Percentiles rank a stretch among this genome's conserved stretches.
phyloP scores from a whole-genome alignment of 257 asterid species.

The Misopates orontium region DNA sequence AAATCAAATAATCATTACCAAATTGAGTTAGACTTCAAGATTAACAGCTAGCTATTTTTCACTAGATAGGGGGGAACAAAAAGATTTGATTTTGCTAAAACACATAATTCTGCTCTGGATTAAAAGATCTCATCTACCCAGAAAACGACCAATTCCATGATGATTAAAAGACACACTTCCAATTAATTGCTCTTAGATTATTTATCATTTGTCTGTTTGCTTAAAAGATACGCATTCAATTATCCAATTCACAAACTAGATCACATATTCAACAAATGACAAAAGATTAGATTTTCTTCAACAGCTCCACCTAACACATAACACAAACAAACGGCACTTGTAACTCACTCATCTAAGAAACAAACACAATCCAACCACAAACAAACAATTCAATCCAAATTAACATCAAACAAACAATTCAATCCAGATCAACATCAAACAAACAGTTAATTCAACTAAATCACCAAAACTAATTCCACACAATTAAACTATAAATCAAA shows the following conservation, averaged over 20 bases:
- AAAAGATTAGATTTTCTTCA: conserved; percentile 13
- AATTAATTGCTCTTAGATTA: too few relatives aligned
- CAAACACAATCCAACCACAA: conserved; percentile 20
- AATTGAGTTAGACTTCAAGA: neutral
- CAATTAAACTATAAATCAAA: too few relatives aligned
- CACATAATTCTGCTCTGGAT: neutral
- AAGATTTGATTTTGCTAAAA: conserved; percentile 1
- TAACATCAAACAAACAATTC: neutral
- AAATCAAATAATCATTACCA: neutral
- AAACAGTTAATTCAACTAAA: too few relatives aligned
- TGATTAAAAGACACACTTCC: neutral
- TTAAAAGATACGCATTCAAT: too few relatives aligned
- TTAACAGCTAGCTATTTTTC: neutral
- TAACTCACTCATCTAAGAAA: conserved; percentile 20
- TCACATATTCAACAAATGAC: too few relatives aligned
- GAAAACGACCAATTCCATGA: neutral
- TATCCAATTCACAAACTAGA: too few relatives aligned
- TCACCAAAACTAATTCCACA: too few relatives aligned
- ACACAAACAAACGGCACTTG: conserved; percentile 14
- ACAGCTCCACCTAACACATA: conserved; percentile 19
- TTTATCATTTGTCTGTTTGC: too few relatives aligned
- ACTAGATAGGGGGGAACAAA: neutral
- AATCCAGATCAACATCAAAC: too few relatives aligned
- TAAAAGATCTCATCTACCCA: neutral
- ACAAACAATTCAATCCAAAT: neutral